phyloP scores from a whole-genome alignment of 768 basidiomycete genomes.

The Strobilomyces confusus region DNA sequence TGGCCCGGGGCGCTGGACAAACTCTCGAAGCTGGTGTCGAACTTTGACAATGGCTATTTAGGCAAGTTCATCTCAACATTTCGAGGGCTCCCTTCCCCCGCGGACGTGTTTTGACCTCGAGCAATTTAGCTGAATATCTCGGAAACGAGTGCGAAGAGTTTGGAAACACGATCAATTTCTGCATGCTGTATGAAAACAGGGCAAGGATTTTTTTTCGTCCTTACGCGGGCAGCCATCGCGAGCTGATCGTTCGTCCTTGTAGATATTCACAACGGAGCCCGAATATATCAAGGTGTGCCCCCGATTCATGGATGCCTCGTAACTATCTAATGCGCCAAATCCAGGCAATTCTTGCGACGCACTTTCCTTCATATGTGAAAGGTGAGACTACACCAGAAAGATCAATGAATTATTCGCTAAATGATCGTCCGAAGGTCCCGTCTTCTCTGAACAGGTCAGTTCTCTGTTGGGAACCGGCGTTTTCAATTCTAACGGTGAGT shows the following conservation, averaged over 20 bases:
- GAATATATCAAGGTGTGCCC: slow-evolving; percentile 36
- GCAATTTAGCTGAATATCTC: slow-evolving; percentile 12
- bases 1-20: background rate
- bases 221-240: background rate
- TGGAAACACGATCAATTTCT: slow-evolving; percentile 24
- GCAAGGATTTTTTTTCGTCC: slow-evolving; percentile 12
- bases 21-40: slow-evolving; percentile 16
- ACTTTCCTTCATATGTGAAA: slow-evolving; percentile 36
- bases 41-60: slow-evolving; percentile 44
- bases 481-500: slow-evolving; percentile 39
- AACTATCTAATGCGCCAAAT: background rate
- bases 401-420: background rate
- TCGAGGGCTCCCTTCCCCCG: background rate
- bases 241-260: background rate
- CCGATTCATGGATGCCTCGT: background rate
- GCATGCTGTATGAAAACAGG: slow-evolving; percentile 26
- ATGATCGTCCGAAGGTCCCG: slow-evolving; percentile 14
- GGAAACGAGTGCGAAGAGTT: slow-evolving; percentile 10
- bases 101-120: background rate
- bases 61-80: slow-evolving; percentile 31
- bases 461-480: slow-evolving; percentile 36
- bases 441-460: slow-evolving; percentile 22
- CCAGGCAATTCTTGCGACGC: slow-evolving; percentile 36
- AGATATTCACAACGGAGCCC: slow-evolving; percentile 39
- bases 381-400: slow-evolving; percentile 16